These are phyloP conservation scores for Symmetrospora coprosmae DNA, from an alignment of 768 basidiomycete species.

Conservation along the genomic window DNA sequence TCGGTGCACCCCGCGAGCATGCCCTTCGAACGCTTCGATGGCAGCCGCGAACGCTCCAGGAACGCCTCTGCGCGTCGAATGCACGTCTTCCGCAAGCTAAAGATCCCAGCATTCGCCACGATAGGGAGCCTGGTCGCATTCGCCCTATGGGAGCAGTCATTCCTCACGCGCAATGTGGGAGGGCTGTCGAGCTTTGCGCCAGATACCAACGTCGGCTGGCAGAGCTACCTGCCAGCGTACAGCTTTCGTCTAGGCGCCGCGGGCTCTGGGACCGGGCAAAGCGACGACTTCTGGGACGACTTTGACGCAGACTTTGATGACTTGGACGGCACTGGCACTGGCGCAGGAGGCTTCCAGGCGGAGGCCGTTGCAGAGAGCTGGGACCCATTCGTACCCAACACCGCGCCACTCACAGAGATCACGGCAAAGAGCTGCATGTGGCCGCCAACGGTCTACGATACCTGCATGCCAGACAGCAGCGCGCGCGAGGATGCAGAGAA, in stretches of 20 bases:
- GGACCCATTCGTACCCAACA: constrained; percentile 14
- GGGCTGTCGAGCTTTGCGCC: too few relatives aligned
- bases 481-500: constrained; percentile 33
- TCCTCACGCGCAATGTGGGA: neutral
- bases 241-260: neutral
- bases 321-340: constrained; percentile 2
- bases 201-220: constrained; percentile 13
- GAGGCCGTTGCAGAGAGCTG: neutral
- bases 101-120: neutral
- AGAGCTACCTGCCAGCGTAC: constrained; percentile 12
- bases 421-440: constrained; percentile 25
- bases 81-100: neutral
- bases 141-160: neutral
- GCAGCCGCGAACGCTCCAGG: neutral
- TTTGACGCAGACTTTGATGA: constrained; percentile 6
- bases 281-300: neutral
- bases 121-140: neutral
- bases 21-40: constrained; percentile 15
- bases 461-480: constrained; percentile 24
- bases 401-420: neutral
- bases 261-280: neutral
- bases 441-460: constrained; percentile 29
- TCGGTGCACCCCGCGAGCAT: neutral
- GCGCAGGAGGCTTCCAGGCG: constrained; percentile 5
- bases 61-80: neutral